phyloP scores from a whole-genome alignment of 1,139 yeast species.

The Pichia sp. region DNA sequence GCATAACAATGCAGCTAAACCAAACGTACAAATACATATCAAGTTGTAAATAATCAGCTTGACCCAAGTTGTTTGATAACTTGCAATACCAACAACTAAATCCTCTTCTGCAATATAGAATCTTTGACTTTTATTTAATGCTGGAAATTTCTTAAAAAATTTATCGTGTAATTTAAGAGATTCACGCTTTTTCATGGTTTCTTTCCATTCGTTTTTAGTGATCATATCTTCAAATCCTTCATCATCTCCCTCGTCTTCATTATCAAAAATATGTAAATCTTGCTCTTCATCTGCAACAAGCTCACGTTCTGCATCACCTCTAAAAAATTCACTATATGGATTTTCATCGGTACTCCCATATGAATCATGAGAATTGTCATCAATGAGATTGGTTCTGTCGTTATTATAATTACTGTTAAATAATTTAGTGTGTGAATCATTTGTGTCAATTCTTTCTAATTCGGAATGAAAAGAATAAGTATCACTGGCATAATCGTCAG shows the following conservation, averaged over 20 bases:
- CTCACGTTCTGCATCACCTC: conserved; percentile 19
- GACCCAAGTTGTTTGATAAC: conserved; percentile 53
- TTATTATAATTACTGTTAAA: neutral
- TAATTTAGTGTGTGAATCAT: conserved; percentile 1
- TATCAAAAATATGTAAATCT: conserved; percentile 7
- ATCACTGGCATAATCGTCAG: conserved; percentile 29
- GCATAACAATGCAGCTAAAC: conserved; percentile 63
- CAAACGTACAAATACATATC: conserved; percentile 55
- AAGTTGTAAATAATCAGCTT: conserved; percentile 45
- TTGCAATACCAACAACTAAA: conserved; percentile 88
- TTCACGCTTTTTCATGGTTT: conserved; percentile 14
- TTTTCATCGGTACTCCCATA: conserved; percentile 16
- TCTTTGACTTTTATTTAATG: conserved; percentile 55
- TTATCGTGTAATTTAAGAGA: conserved; percentile 30
- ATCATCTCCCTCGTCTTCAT: conserved; percentile 19
- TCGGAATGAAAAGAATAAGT: neutral
- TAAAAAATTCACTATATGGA: conserved; percentile 17
- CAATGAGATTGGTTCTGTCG: neutral
- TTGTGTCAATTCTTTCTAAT: neutral
- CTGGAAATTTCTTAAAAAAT: conserved; percentile 38
- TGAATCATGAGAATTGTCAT: conserved; percentile 2
- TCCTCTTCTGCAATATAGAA: conserved; percentile 95
- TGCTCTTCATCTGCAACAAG: conserved; percentile 16
- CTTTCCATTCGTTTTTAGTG: conserved; percentile 13
- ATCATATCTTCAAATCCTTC: conserved; percentile 19